Percentiles rank a stretch among this genome's conserved stretches.
These are phyloP conservation scores for Penicillium sp. DNA, from an alignment of 2,329 filamentous ascomycete species.

Conservation along the genomic window DNA sequence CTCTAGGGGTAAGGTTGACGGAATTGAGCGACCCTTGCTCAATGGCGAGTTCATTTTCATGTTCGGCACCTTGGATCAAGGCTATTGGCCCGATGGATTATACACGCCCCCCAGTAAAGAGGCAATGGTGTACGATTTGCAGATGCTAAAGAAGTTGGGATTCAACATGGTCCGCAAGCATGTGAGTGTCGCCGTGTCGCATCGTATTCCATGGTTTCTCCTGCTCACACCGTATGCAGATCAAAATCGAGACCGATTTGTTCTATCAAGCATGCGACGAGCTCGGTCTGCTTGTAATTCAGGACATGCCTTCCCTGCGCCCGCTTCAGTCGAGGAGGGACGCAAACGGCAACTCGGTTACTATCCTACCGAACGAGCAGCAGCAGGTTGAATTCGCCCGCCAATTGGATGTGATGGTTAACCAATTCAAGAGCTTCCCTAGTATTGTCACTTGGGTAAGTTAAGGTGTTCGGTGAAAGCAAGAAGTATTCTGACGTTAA, in stretches of 20 bases:
- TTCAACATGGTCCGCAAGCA: constrained; percentile 72
- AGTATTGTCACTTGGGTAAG: constrained; percentile 63
- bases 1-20: constrained; percentile 54
- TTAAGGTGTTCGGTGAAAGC: not conserved
- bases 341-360: not conserved
- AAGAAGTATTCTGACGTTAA: not conserved
- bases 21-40: constrained; percentile 59
- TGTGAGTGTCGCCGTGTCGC: constrained; percentile 39
- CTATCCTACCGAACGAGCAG: constrained; percentile 37
- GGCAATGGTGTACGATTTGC: constrained; percentile 65
- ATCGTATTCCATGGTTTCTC: not conserved
- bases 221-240: constrained; percentile 35
- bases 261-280: constrained; percentile 68
- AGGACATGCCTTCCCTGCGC: constrained; percentile 67
- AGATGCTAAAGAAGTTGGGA: constrained; percentile 62
- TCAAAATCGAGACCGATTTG: constrained; percentile 65
- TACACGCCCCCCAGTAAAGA: constrained; percentile 63
- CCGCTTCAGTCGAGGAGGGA: constrained; percentile 30
- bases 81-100: constrained; percentile 69
- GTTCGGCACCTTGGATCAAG: constrained; percentile 68
- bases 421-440: constrained; percentile 63
- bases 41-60: constrained; percentile 68
- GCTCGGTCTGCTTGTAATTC: constrained; percentile 64
- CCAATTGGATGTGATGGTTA: constrained; percentile 60
- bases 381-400: constrained; percentile 65